Evolutionary conservation across 2,329 filamentous ascomycete genomes (phyloP), one percentile per base, ranked within the genome.

Genomic region (Microsporum ferrugineum): DNA sequence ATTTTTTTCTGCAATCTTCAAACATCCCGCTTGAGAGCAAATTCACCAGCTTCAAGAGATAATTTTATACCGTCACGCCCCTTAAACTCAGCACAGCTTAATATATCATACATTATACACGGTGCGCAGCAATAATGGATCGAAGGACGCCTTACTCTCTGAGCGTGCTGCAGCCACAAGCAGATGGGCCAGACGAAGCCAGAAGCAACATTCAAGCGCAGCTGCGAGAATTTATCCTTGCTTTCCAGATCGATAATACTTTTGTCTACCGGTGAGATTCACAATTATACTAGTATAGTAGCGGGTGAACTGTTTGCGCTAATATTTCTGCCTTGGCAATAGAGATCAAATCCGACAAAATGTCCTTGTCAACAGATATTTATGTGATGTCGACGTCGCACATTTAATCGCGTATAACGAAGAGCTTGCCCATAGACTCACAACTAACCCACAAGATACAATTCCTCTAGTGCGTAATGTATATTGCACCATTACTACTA

Each of bases 331-430:
- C 14, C 17, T 56, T 36, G 7, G 2, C 6, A 38, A 2, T 68
- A 95, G 94, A 82, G 92, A 97, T 70, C 94, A 97, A 76, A 84
- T 99, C 62, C 85, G 89, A 69, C 91, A 97, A 72, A 99, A 99
- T 77, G 91, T 94, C 5, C 82, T 97, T 1, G 81, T 96, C 47
- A 94, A 96, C 73, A 91, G 91, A 69, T 97, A 91, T 77, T 96
- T 87, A 75, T 96, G 94, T 78, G 92, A 99, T 73, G 84, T 99
- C 71, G 91, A 99, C 73, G 89, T 99, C 68, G 89, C 88, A 64
- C 92, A 99, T 73, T 79, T 99, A 62, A 97, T 97, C 73, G 94
- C 88, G 64, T 97, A 91, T 77, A 94, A 95, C 71, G 92, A 97
- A 75, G 91, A 96, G 73, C 81, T 99, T 63, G 94, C 92, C 33